Evolutionary conservation across 176 grass and related monocot species (phyloP).

Genomic region (Metroxylon sagu): DNA sequence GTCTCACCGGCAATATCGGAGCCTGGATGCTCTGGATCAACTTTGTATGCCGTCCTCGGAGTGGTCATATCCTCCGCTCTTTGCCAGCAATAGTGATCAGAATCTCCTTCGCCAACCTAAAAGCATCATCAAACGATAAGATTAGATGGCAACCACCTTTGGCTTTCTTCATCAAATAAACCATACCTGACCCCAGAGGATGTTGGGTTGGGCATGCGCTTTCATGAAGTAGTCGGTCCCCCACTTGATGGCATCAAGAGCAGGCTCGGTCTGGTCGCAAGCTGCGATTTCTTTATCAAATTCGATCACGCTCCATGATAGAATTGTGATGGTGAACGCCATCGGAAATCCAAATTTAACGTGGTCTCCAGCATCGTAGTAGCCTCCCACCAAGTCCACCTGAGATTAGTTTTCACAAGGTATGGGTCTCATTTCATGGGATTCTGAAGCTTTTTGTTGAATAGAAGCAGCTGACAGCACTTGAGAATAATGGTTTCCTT

Average conservation of each 20-base stretch:
- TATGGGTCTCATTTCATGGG: too few species aligned
- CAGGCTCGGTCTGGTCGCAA: conserved; percentile 46
- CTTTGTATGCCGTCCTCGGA: conserved; percentile 68
- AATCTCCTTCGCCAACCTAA: conserved; percentile 85
- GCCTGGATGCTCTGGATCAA: conserved; percentile 44
- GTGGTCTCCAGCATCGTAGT: conserved; percentile 90
- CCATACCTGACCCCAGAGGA: conserved; percentile 70
- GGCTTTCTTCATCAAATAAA: too few species aligned
- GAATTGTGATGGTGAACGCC: conserved; percentile 68
- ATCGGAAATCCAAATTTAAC: conserved; percentile 88
- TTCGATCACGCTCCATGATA: conserved; percentile 68
- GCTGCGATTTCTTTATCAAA: conserved; percentile 79
- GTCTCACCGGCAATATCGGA: conserved; percentile 78
- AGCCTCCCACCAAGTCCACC: conserved; percentile 89
- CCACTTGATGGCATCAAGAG: conserved; percentile 74
- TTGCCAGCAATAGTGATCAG: conserved; percentile 91
- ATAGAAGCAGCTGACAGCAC: too few species aligned
- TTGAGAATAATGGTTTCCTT: too few species aligned
- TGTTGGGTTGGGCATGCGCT: conserved; percentile 65
- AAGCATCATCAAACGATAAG: too few species aligned
- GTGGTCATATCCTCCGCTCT: conserved; percentile 89
- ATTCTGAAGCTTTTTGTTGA: too few species aligned
- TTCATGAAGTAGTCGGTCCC: conserved; percentile 81
- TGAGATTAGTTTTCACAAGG: conserved; percentile 1
- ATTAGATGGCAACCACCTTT: too few species aligned